These are phyloP conservation scores for Verbascum thapsus DNA, from an alignment of 257 asterid species.

Conservation along the genomic window DNA sequence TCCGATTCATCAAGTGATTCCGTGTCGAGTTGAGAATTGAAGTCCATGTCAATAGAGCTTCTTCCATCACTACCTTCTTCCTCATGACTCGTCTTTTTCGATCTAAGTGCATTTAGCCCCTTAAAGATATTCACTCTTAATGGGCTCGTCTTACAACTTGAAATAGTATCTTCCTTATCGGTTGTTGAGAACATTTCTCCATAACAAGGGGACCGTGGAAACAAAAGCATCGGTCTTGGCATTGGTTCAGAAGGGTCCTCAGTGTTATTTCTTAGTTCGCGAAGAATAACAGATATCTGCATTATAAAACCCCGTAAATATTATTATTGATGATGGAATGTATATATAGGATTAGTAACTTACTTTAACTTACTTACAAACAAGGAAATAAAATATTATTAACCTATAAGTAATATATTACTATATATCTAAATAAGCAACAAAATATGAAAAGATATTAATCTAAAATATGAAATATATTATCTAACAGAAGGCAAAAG, in stretches of 20 bases:
- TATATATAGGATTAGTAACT: too few species aligned
- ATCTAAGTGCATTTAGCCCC: slow-evolving; percentile 41
- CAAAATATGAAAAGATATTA: too few species aligned
- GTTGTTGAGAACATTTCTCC: slow-evolving; percentile 44
- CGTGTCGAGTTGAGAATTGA: slow-evolving; percentile 45
- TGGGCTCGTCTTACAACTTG: slow-evolving; percentile 43
- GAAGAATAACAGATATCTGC: slow-evolving; percentile 60
- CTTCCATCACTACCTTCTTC: slow-evolving; percentile 69
- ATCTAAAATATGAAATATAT: too few species aligned
- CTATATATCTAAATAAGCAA: too few species aligned
- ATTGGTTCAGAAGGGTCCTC: slow-evolving; percentile 46
- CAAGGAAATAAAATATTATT: too few species aligned
- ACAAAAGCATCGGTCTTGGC: slow-evolving; percentile 35
- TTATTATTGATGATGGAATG: too few species aligned
- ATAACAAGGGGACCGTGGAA: slow-evolving; percentile 53
- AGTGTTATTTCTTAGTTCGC: slow-evolving; percentile 39
- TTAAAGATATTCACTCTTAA: slow-evolving; percentile 47
- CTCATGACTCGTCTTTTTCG: slow-evolving; percentile 49
- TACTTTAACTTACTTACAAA: too few species aligned
- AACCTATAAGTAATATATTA: too few species aligned
- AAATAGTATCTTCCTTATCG: slow-evolving; percentile 40
- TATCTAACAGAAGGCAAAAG: too few species aligned
- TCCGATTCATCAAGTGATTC: slow-evolving; percentile 51
- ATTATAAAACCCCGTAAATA: too few species aligned
- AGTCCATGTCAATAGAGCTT: slow-evolving; percentile 48